Evolutionary conservation across 371 early-diverging fungal species (phyloP).

Genomic region (Mucor sp.): DNA sequence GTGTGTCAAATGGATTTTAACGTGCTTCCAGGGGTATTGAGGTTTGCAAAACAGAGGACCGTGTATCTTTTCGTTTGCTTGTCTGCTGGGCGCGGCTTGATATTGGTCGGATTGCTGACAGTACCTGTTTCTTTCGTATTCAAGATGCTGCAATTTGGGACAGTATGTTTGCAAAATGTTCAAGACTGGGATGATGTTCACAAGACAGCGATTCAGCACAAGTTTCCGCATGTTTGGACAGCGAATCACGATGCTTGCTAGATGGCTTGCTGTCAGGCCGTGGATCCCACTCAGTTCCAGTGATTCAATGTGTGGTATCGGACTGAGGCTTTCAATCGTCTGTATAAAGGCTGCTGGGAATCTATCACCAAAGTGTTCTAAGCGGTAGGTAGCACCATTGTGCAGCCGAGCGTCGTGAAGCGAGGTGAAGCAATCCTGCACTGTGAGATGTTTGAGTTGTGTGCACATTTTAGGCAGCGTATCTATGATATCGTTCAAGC

Average conservation of each 20-base stretch:
- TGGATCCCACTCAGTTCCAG: slow-evolving; percentile 24
- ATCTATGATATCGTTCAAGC: slow-evolving; percentile 27
- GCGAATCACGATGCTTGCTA: slow-evolving; percentile 18
- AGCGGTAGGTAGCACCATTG: slow-evolving; percentile 1
- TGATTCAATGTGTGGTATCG: background rate
- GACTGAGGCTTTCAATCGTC: background rate
- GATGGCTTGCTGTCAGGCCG: slow-evolving; percentile 19
- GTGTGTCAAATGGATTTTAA: background rate
- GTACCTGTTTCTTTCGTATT: slow-evolving; percentile 12
- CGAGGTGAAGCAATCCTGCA: slow-evolving; percentile 31
- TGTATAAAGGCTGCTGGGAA: slow-evolving; percentile 4
- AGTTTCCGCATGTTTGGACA: slow-evolving; percentile 17
- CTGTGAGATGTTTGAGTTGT: slow-evolving; percentile 17
- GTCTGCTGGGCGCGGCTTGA: background rate
- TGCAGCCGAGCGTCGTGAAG: slow-evolving; percentile 2
- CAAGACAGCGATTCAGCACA: slow-evolving; percentile 15
- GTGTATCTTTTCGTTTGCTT: background rate
- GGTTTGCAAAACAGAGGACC: background rate
- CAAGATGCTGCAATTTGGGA: slow-evolving; percentile 11
- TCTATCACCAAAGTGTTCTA: slow-evolving; percentile 13
- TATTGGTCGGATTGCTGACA: background rate
- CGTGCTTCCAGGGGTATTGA: background rate
- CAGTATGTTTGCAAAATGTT: slow-evolving; percentile 9
- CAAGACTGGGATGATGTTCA: slow-evolving; percentile 24
- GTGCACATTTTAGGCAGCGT: slow-evolving; percentile 18